A percentile compares a stretch with the other conserved stretches of the same genome.
Conservation (phyloP, 2,329 filamentous ascomycete species). For the Aspergillus tanneri region DNA sequence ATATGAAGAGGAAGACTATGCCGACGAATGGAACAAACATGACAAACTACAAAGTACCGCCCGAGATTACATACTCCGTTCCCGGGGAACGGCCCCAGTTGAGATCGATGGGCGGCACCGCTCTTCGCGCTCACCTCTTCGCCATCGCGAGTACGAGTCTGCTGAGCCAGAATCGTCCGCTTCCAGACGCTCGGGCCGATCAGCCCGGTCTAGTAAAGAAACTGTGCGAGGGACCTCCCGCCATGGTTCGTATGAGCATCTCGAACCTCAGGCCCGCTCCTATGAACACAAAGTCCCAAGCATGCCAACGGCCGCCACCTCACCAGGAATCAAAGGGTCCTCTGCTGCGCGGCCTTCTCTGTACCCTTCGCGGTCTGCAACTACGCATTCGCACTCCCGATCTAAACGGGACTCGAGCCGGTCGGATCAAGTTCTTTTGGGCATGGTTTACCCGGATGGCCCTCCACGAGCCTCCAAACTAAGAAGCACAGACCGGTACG, state of each 20-base stretch:
- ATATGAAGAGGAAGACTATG: constrained; percentile 28
- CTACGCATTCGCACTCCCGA: constrained; percentile 30
- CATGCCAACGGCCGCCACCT: constrained; percentile 38
- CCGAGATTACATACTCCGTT: constrained; percentile 41
- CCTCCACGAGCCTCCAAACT: constrained; percentile 38
- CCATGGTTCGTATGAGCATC: constrained; percentile 33
- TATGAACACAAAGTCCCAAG: constrained; percentile 33
- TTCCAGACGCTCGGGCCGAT: constrained; percentile 30
- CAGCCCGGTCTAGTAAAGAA: constrained; percentile 30
- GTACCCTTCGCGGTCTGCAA: constrained; percentile 31
- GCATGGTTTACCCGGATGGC: constrained; percentile 28
- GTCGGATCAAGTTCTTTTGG: constrained; percentile 27
- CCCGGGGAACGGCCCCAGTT: constrained; percentile 24
- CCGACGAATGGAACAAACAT: constrained; percentile 34
- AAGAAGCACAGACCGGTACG: constrained; percentile 37
- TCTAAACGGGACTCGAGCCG: constrained; percentile 28
- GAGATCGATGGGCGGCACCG: constrained; percentile 28
- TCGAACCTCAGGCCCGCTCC: constrained; percentile 24
- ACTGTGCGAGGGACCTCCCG: constrained; percentile 29
- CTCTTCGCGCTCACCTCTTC: constrained; percentile 35
- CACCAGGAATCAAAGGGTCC: constrained; percentile 32
- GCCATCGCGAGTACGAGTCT: constrained; percentile 30
- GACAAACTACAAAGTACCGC: constrained; percentile 32
- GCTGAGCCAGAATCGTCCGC: constrained; percentile 33
- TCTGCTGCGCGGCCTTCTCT: constrained; percentile 31